Conservation (phyloP, 441 rosid genomes). For the Bocquillonia castaneifolia region DNA sequence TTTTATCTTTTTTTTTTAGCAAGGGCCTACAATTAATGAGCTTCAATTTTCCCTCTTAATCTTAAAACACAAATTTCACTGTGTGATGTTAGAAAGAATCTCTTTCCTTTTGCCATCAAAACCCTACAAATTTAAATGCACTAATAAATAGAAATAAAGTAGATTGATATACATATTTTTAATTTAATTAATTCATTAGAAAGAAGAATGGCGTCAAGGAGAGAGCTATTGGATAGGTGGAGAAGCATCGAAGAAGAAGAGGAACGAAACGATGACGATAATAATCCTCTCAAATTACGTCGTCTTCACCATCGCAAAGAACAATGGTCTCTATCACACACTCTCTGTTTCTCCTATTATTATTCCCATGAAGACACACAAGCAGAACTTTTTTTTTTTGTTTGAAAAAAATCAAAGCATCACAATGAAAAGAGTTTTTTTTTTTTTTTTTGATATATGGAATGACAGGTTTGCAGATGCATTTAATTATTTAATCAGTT, state of each 20-base stretch:
- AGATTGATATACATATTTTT: too few species aligned
- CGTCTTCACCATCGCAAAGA: constrained; percentile 72
- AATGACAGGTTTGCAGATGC: constrained; percentile 77
- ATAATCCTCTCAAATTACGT: constrained; percentile 41
- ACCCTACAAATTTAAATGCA: background rate
- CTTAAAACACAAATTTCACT: too few species aligned
- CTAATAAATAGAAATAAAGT: too few species aligned
- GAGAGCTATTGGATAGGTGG: constrained; percentile 67
- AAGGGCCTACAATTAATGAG: too few species aligned
- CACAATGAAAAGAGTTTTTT: too few species aligned
- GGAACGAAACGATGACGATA: constrained; percentile 40
- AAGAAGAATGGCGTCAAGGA: constrained; percentile 42
- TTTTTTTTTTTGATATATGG: too few species aligned
- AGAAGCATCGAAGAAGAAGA: constrained; percentile 77
- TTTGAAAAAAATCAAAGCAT: too few species aligned
- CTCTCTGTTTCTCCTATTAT: background rate
- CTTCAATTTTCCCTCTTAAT: too few species aligned
- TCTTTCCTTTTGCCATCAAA: too few species aligned
- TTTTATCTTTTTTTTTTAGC: too few species aligned
- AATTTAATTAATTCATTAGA: background rate
- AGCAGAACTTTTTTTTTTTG: background rate
- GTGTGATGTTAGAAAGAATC: too few species aligned
- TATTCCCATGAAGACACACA: background rate
- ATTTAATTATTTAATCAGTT: constrained; percentile 60
- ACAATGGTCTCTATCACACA: constrained; percentile 80